Evolutionary conservation across 805 yeast species (phyloP).

Genomic region (Kuraishia capsulata): DNA sequence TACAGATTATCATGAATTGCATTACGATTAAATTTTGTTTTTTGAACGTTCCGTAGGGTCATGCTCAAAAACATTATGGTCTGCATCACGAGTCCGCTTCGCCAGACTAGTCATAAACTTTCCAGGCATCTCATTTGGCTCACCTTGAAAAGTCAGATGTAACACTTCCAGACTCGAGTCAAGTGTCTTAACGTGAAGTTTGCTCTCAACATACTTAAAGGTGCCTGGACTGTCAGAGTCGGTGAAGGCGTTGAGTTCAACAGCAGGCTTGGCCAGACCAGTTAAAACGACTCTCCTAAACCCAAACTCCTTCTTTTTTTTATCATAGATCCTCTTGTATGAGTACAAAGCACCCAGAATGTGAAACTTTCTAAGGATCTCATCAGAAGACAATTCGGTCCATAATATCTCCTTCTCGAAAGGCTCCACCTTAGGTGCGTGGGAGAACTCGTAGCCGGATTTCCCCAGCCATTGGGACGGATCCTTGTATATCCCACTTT

Average conservation of each 20-base stretch:
- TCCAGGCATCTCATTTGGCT: constrained; percentile 31
- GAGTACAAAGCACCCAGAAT: constrained; percentile 53
- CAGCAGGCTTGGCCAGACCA: constrained; percentile 16
- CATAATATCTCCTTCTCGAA: constrained; percentile 37
- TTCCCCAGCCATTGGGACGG: constrained; percentile 7
- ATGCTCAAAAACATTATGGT: neutral
- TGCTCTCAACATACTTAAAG: constrained; percentile 16
- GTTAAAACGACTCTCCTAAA: constrained; percentile 37
- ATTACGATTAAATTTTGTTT: no score
- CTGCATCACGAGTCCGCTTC: constrained; percentile 35
- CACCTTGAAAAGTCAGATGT: constrained; percentile 46
- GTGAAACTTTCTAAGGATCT: constrained; percentile 31
- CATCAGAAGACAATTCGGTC: constrained; percentile 25
- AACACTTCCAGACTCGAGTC: constrained; percentile 31
- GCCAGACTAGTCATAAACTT: constrained; percentile 32
- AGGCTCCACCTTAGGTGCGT: constrained; percentile 49
- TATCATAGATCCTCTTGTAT: constrained; percentile 16
- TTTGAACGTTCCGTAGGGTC: no score
- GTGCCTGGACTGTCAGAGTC: constrained; percentile 18
- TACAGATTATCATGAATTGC: neutral
- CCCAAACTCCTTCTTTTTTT: neutral
- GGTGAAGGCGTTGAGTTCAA: constrained; percentile 5
- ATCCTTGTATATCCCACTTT: constrained; percentile 17
- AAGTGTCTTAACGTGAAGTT: constrained; percentile 30
- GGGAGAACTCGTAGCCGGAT: constrained; percentile 28